These are phyloP conservation scores for Solanum infundibuliforme DNA, from an alignment of 257 asterid species.

Conservation along the genomic window DNA sequence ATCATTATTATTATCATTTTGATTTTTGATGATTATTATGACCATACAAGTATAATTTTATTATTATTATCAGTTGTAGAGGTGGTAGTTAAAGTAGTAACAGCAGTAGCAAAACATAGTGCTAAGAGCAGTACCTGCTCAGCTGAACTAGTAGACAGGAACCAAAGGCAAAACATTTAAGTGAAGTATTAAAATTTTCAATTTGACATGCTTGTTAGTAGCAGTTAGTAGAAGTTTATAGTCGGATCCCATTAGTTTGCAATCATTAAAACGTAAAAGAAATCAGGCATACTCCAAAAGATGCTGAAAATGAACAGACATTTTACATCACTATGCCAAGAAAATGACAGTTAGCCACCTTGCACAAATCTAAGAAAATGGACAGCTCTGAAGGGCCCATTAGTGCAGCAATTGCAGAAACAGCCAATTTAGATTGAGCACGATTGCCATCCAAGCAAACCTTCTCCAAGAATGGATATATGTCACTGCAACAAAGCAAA, in stretches of 20 bases:
- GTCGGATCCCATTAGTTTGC: not conserved
- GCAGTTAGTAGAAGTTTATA: not conserved
- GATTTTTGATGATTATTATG: not conserved
- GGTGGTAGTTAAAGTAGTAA: not conserved
- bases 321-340: not conserved
- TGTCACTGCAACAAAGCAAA: conserved; percentile 39
- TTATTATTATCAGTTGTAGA: not conserved
- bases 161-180: not conserved
- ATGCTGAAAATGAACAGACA: not conserved
- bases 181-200: not conserved
- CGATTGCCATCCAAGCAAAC: conserved; percentile 72
- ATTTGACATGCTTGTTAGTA: not conserved
- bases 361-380: conserved; percentile 44
- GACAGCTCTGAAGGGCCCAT: conserved; percentile 39
- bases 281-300: not conserved
- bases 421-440: conserved; percentile 62
- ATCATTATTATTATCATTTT: not conserved
- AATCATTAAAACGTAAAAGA: not conserved
- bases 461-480: conserved; percentile 61
- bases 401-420: conserved; percentile 60
- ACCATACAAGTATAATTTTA: not conserved
- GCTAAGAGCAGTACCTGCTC: not conserved
- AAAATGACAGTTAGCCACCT: conserved; percentile 29
- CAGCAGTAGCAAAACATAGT: not conserved
- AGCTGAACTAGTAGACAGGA: not conserved